Percentiles rank a stretch among this genome's conserved stretches.
phyloP scores from a whole-genome alignment of 2,329 filamentous ascomycete species.

The Botrytis sinoallii region DNA sequence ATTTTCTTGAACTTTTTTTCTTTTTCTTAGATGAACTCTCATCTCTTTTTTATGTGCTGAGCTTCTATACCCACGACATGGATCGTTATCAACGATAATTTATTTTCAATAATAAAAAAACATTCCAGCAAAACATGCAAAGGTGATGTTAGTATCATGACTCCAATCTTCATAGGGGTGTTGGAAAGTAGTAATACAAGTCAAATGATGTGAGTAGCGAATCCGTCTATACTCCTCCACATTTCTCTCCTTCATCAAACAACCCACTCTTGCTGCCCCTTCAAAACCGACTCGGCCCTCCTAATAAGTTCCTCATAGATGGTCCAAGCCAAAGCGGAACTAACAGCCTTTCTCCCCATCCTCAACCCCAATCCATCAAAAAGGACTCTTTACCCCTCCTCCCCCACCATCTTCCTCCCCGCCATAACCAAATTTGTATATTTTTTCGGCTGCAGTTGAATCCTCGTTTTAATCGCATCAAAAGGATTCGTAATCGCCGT shows the following conservation, averaged over 20 bases:
- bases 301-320: constrained; percentile 91
- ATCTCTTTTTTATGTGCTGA: constrained; percentile 2
- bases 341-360: constrained; percentile 87
- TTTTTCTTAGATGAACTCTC: constrained; percentile 7
- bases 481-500: constrained; percentile 94
- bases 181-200: neutral
- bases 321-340: constrained; percentile 95
- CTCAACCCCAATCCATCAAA: constrained; percentile 83
- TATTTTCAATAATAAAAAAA: too few relatives aligned
- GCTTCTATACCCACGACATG: constrained; percentile 10
- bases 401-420: constrained; percentile 69
- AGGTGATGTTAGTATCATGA: neutral
- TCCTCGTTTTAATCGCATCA: constrained; percentile 90
- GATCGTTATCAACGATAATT: neutral
- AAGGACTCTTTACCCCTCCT: constrained; percentile 74
- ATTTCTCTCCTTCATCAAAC: neutral
- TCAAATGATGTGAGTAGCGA: constrained; percentile 5
- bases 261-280: neutral
- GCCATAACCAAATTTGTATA: constrained; percentile 84
- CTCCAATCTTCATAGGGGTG: neutral
- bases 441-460: constrained; percentile 80
- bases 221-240: neutral
- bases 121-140: neutral
- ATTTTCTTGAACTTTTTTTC: neutral
- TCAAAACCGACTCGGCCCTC: constrained; percentile 50